Evolutionary conservation across 2,329 filamentous ascomycete species (phyloP).

Genomic region (Lachnellula hyalina): DNA sequence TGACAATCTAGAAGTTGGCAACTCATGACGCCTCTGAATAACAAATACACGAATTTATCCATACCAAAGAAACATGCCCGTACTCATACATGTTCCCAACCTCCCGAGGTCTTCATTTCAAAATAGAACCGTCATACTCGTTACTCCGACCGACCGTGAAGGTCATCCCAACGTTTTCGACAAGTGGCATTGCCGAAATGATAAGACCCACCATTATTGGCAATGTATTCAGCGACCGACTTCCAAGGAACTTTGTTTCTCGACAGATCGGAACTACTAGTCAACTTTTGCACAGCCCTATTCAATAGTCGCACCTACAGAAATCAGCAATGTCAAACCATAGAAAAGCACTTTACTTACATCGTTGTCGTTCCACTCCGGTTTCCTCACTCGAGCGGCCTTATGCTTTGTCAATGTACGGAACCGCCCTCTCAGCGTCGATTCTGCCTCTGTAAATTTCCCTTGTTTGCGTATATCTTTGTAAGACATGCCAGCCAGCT

Average conservation of each 20-base stretch:
- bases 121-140: not conserved
- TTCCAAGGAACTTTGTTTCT: conserved; percentile 50
- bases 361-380: conserved; percentile 57
- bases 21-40: not conserved
- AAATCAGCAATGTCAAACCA: not conserved
- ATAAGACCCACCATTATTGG: conserved; percentile 48
- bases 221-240: conserved; percentile 49
- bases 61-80: not conserved
- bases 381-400: conserved; percentile 57
- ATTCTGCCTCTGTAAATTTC: conserved; percentile 59
- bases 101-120: not conserved
- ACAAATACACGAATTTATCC: not conserved
- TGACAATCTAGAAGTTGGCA: not conserved
- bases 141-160: conserved; percentile 13
- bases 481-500: conserved; percentile 56
- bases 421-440: conserved; percentile 65
- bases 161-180: conserved; percentile 51
- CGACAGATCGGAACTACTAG: conserved; percentile 9
- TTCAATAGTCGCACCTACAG: conserved; percentile 41
- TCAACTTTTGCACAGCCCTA: conserved; percentile 38
- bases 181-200: conserved; percentile 55
- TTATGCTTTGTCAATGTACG: conserved; percentile 60
- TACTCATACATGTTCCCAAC: not conserved
- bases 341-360: conserved; percentile 43
- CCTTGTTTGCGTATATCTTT: conserved; percentile 54